Conservation (phyloP, 805 yeast species). For the Schwanniomyces sp. region DNA sequence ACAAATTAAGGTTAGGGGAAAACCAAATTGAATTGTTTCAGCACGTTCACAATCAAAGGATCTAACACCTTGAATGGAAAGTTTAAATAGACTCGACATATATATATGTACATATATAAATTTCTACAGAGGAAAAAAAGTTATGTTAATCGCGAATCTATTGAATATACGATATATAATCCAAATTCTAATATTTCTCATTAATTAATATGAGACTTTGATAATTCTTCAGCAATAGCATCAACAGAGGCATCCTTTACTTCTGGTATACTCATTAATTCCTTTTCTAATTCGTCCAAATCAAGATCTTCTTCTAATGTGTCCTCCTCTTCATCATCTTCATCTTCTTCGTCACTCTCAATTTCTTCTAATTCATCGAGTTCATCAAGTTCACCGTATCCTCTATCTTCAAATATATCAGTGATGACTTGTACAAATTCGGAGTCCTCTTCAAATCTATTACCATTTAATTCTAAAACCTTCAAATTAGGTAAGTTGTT, state of each 20-base stretch:
- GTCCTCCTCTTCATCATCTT: constrained; percentile 54
- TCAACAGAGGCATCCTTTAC: constrained; percentile 49
- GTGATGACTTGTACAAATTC: constrained; percentile 61
- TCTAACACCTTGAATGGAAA: constrained; percentile 76
- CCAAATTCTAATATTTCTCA: neutral
- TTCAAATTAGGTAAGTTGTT: constrained; percentile 60
- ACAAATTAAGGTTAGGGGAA: constrained; percentile 88
- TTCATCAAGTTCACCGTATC: constrained; percentile 84
- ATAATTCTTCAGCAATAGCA: constrained; percentile 57
- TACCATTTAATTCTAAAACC: constrained; percentile 85
- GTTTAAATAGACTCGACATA: constrained; percentile 44
- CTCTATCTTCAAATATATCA: constrained; percentile 66
- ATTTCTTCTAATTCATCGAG: constrained; percentile 91
- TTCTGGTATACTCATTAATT: constrained; percentile 50
- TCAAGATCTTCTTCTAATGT: constrained; percentile 57
- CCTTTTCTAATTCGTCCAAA: constrained; percentile 49
- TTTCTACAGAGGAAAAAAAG: neutral
- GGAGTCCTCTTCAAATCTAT: constrained; percentile 86
- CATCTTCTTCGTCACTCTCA: constrained; percentile 68
- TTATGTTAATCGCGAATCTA: neutral
- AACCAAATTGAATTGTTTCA: constrained; percentile 85
- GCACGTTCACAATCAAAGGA: constrained; percentile 84
- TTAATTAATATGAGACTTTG: constrained; percentile 48
- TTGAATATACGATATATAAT: neutral
- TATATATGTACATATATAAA: constrained; percentile 29